Percentiles rank a stretch among this genome's conserved stretches.
These are phyloP conservation scores for Sechiopsis laciniata DNA, from an alignment of 306 rosid species.

Conservation along the genomic window DNA sequence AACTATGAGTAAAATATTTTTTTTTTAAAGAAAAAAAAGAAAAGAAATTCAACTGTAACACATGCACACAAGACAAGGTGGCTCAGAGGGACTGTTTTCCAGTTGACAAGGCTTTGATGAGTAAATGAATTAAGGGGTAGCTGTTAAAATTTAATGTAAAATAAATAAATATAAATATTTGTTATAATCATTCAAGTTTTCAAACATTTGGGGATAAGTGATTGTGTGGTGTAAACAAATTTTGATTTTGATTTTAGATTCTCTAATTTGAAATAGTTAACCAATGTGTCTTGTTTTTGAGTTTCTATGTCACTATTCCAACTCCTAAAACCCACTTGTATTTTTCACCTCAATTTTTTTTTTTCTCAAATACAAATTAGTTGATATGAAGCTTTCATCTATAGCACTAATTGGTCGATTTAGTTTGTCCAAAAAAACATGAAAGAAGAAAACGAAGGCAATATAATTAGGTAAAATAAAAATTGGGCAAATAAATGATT, in stretches of 20 bases:
- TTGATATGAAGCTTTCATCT: constrained; percentile 9
- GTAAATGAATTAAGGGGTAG: constrained; percentile 55
- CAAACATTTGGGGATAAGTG: not conserved
- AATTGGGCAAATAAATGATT: constrained; percentile 23
- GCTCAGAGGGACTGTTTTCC: constrained; percentile 20
- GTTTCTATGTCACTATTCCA: not conserved
- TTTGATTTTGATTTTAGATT: not conserved
- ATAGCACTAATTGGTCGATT: not conserved
- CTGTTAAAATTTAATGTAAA: constrained; percentile 26
- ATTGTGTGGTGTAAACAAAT: constrained; percentile 4
- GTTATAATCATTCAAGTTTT: not conserved
- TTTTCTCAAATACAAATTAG: not conserved
- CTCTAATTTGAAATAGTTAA: not conserved
- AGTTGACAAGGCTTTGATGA: constrained; percentile 25
- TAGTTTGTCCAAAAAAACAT: not conserved
- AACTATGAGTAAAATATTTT: constrained; percentile 31
- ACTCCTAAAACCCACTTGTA: not conserved
- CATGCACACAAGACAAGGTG: constrained; percentile 24
- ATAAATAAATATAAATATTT: not conserved
- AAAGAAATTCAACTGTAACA: constrained; percentile 15
- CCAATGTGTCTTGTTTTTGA: not conserved
- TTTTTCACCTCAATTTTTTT: not conserved
- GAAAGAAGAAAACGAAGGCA: not conserved
- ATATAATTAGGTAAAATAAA: not conserved
- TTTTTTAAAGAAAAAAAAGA: not conserved